These are phyloP conservation scores for Linnemannia elongata DNA, from an alignment of 192 early-diverging fungal genomes.

Conservation along the genomic window DNA sequence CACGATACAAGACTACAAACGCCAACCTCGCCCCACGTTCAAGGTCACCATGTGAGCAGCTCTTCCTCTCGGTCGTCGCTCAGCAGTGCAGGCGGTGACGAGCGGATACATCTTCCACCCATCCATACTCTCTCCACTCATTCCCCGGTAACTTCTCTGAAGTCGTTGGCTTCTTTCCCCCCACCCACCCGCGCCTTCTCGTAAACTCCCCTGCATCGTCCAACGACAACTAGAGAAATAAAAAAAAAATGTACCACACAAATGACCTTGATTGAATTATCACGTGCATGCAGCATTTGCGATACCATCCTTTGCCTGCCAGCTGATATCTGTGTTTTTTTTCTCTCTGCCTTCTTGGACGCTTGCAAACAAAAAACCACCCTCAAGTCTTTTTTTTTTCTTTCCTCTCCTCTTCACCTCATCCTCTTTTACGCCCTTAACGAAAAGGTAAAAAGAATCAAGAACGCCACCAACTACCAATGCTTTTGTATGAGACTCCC, in stretches of 20 bases:
- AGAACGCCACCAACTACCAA: neutral
- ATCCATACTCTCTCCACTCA: conserved; percentile 39
- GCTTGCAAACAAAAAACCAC: neutral
- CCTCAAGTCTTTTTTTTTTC: neutral
- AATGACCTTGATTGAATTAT: neutral
- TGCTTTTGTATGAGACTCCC: neutral
- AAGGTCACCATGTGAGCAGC: neutral
- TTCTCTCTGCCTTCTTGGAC: neutral
- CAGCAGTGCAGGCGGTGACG: neutral
- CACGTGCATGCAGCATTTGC: neutral
- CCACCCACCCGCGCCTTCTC: neutral
- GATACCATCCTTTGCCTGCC: neutral
- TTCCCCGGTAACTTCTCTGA: conserved; percentile 5
- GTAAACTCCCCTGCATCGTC: neutral
- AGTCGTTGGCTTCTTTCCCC: neutral
- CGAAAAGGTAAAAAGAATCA: neutral
- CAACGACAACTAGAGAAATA: neutral
- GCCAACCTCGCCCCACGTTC: neutral
- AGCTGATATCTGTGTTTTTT: neutral
- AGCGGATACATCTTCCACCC: conserved; percentile 32
- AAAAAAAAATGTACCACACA: neutral
- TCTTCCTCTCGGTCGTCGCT: neutral
- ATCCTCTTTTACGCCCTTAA: conserved; percentile 2
- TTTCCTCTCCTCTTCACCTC: neutral
- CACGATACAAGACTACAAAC: neutral